These are phyloP conservation scores for Blastobotrys chiropterorum DNA, from an alignment of 805 yeast genomes.

Conservation along the genomic window DNA sequence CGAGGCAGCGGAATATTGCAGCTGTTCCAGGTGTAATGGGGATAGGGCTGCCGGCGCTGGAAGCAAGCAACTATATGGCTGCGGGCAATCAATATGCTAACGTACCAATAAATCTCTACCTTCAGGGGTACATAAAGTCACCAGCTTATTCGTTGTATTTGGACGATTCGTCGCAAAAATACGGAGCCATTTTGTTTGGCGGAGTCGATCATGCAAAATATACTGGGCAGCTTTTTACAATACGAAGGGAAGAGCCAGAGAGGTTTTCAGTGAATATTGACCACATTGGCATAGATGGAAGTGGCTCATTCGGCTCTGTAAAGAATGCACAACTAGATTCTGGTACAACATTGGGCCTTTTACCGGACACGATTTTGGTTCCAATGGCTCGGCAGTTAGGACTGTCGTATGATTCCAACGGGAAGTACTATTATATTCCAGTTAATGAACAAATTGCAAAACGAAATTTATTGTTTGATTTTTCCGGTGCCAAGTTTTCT, in stretches of 20 bases:
- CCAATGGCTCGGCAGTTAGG: constrained; percentile 3
- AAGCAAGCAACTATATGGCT: constrained; percentile 19
- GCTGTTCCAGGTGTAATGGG: constrained; percentile 40
- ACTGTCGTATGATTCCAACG: constrained; percentile 3
- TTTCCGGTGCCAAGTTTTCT: constrained; percentile 20
- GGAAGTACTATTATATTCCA: constrained; percentile 7
- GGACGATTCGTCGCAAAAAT: constrained; percentile 30
- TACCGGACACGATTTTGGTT: constrained; percentile 8
- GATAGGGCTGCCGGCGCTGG: constrained; percentile 30
- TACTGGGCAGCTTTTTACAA: constrained; percentile 32
- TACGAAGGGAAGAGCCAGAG: constrained; percentile 27
- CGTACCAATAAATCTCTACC: constrained; percentile 50
- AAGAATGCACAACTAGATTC: constrained; percentile 37
- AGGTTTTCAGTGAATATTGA: constrained; percentile 28
- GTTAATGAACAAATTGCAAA: constrained; percentile 5
- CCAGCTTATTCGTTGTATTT: constrained; percentile 58
- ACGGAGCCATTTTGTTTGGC: constrained; percentile 37
- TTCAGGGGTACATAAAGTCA: constrained; percentile 48
- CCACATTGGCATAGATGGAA: background rate
- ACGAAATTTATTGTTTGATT: constrained; percentile 12
- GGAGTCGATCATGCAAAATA: constrained; percentile 44
- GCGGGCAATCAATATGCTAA: constrained; percentile 41
- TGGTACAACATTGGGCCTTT: constrained; percentile 41
- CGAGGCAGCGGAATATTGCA: constrained; percentile 50
- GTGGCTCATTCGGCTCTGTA: background rate